Conservation (phyloP, 2,329 filamentous ascomycete species). For the Sodiomyces alkalinus region DNA sequence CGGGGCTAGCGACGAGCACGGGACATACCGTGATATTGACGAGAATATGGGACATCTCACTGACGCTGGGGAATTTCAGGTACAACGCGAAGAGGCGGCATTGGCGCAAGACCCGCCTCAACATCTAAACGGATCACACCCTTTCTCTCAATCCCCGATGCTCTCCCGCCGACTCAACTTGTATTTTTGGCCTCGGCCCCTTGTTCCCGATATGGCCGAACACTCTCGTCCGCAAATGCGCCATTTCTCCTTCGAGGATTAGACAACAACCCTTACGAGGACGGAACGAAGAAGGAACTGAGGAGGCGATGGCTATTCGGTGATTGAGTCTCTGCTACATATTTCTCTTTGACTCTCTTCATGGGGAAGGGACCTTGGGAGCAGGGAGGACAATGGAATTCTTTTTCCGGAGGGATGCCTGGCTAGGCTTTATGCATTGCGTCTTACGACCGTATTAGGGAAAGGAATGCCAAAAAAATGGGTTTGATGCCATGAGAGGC, state of each 20-base stretch:
- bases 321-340: conserved; percentile 1
- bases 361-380: conserved; percentile 1
- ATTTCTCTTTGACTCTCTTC: too few relatives aligned
- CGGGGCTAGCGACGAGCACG: background rate
- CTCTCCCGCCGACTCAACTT: background rate
- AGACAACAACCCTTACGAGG: conserved; percentile 7
- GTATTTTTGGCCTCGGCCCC: too few relatives aligned
- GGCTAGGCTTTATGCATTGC: conserved; percentile 17
- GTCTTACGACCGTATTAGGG: conserved; percentile 34
- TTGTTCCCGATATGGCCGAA: conserved; percentile 12
- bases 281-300: conserved; percentile 2
- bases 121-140: conserved; percentile 65
- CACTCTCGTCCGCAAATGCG: conserved; percentile 8
- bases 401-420: conserved; percentile 10
- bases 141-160: conserved; percentile 16
- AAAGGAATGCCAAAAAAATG: conserved; percentile 23
- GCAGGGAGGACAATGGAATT: conserved; percentile 2
- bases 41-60: conserved; percentile 1
- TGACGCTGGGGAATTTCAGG: conserved; percentile 35
- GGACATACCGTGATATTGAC: background rate
- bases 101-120: conserved; percentile 99
- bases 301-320: background rate
- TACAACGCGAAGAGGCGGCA: conserved; percentile 99
- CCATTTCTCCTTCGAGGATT: conserved; percentile 10
- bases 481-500: conserved; percentile 13